These are phyloP conservation scores for Lanmaoa rubissima DNA, from an alignment of 768 basidiomycete species.

Conservation along the genomic window DNA sequence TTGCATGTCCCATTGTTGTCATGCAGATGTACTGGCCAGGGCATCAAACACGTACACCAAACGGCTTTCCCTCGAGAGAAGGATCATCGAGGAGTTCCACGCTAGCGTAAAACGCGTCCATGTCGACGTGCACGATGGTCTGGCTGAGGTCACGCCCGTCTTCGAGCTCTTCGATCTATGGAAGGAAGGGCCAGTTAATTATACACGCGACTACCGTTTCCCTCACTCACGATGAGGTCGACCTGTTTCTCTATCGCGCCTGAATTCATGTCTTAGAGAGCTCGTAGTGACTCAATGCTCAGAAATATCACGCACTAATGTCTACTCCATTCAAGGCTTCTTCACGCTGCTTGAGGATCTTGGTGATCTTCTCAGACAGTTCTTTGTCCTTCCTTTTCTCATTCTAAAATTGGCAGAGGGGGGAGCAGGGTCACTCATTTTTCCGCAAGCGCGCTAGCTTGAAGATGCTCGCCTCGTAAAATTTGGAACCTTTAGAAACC, in stretches of 20 bases:
- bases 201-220: background rate
- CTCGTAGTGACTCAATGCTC: background rate
- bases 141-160: slow-evolving; percentile 74
- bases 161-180: slow-evolving; percentile 67
- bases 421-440: background rate
- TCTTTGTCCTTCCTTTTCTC: slow-evolving; percentile 90
- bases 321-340: slow-evolving; percentile 55
- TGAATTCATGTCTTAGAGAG: slow-evolving; percentile 20
- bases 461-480: slow-evolving; percentile 62
- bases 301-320: slow-evolving; percentile 43
- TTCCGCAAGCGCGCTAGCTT: background rate
- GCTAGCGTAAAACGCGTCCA: slow-evolving; percentile 90
- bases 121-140: slow-evolving; percentile 90
- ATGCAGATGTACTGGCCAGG: background rate
- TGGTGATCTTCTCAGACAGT: slow-evolving; percentile 71
- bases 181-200: background rate
- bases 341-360: slow-evolving; percentile 63
- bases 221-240: slow-evolving; percentile 64
- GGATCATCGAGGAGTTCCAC: slow-evolving; percentile 73
- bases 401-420: slow-evolving; percentile 46
- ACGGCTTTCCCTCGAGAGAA: slow-evolving; percentile 65
- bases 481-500: slow-evolving; percentile 90
- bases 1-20: slow-evolving; percentile 1
- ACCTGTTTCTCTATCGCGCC: slow-evolving; percentile 62
- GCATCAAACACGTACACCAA: slow-evolving; percentile 51